Percentiles rank a stretch among this genome's conserved stretches.
These are phyloP conservation scores for Erysimum cheiri DNA, from an alignment of 441 rosid species.

Conservation along the genomic window DNA sequence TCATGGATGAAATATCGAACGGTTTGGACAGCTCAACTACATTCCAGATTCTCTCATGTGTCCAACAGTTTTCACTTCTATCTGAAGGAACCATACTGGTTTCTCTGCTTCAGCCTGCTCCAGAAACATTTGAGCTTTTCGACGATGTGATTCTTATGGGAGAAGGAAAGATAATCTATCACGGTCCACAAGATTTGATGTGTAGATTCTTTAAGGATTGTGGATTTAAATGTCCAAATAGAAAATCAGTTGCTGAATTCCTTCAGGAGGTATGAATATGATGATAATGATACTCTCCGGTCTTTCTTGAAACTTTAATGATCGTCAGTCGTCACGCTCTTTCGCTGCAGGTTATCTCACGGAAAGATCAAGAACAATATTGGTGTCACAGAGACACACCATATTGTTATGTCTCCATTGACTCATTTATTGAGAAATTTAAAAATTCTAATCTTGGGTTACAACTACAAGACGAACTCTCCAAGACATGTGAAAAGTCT, in stretches of 20 bases:
- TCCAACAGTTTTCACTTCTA: conserved; percentile 47
- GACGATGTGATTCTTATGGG: conserved; percentile 55
- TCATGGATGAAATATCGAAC: conserved; percentile 58
- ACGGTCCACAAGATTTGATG: conserved; percentile 40
- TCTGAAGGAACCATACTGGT: conserved; percentile 48
- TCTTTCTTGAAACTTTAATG: background rate
- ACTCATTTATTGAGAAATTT: conserved; percentile 49
- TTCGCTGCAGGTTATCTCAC: conserved; percentile 56
- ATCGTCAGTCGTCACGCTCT: background rate
- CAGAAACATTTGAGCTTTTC: conserved; percentile 56
- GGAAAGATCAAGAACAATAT: conserved; percentile 66
- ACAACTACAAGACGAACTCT: too few species aligned
- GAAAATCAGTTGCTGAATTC: conserved; percentile 74
- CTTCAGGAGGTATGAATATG: conserved; percentile 63
- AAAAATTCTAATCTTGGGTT: conserved; percentile 44
- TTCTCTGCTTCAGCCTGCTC: conserved; percentile 57
- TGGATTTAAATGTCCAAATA: conserved; percentile 65
- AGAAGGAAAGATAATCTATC: conserved; percentile 53
- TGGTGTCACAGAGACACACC: conserved; percentile 53
- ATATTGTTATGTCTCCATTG: conserved; percentile 52
- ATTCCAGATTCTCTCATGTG: conserved; percentile 49
- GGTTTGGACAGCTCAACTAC: conserved; percentile 58
- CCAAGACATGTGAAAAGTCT: too few species aligned
- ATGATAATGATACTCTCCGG: background rate
- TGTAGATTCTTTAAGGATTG: conserved; percentile 48